Base-by-base conservation (phyloP, 768 basidiomycete genomes). In the Holtermanniella nyarrowii region DNA sequence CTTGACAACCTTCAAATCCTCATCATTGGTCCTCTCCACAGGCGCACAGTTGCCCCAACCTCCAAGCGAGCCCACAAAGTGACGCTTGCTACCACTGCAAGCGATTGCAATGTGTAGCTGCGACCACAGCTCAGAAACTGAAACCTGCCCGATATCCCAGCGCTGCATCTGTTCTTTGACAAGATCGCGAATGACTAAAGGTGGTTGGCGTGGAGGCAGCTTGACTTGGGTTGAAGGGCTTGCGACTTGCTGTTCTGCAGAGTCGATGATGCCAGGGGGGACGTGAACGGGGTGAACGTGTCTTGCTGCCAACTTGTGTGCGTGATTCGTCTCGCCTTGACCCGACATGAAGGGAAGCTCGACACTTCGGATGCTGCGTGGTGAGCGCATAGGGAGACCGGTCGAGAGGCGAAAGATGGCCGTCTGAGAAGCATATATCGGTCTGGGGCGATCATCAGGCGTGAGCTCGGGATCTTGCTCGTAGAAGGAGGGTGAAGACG, bases 391-490 rank as follows among this genome's bases (percentile, higher is more conserved):
- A 3, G 67, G 64, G 4, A 59, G 22, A 37, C 56, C 61, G 2
- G 61, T 57, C 10, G 55, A 54, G 10, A 68, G 43, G 25, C 65
- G 56, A 60, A 73, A 73, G 44, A 73, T 61, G 46, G 69, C 69
- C 3, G 63, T 69, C 46, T 69, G 66, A 4, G 68, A 60, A 1
- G 72, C 72, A 49, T 64, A 68, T n/a, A 71, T 59, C 1, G 69
- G 69, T 52, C 53, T 54, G 40, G 50, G 50, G 20, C 61, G 60
- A 11, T 57, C 54, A 40, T 51, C 27, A 39, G 58, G 57, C 43
- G 60, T 50, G 42, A 23, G 7, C 25, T 25, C n/a, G 39, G 48
- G 20, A 25, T 55, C 46, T 18, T 57, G 16, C 12, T 57, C 56
- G 55, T 69, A 66, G 53, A 65, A 65, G 3, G 65, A 65, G 18